These are phyloP conservation scores for Wilhelminamyces savonicus DNA, from an alignment of 805 yeast species.

Conservation along the genomic window DNA sequence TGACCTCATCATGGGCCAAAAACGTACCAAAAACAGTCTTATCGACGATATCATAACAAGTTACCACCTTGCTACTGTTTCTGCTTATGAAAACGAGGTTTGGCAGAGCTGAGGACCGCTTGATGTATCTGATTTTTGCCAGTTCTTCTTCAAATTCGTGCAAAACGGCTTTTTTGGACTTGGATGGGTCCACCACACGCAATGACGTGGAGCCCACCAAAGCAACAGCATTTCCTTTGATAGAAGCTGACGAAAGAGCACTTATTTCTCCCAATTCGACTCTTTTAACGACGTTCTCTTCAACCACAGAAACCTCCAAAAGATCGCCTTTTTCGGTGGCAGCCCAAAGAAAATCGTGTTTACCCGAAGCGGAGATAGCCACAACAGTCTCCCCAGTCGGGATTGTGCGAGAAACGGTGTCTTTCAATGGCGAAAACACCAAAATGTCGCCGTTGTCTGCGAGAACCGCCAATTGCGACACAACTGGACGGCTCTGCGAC, in stretches of 20 bases:
- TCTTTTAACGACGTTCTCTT: conserved; percentile 15
- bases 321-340: conserved; percentile 8
- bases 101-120: no score
- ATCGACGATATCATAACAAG: no score
- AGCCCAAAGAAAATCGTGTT: conserved; percentile 17
- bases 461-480: conserved; percentile 23
- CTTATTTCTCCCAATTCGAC: conserved; percentile 10
- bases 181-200: conserved; percentile 21
- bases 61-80: no score
- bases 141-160: no score
- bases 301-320: conserved; percentile 19
- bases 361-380: conserved; percentile 9
- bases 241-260: conserved; percentile 16
- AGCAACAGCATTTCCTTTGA: conserved; percentile 5
- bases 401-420: conserved; percentile 31
- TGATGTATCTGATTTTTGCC: no score
- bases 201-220: conserved; percentile 22
- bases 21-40: no score
- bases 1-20: no score
- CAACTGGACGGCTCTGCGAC: no score
- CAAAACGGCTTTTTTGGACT: conserved; percentile 18
- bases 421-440: conserved; percentile 38
- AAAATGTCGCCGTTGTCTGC: conserved; percentile 33
- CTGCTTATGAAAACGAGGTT: no score
- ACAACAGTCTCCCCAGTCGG: conserved; percentile 17